phyloP scores from a whole-genome alignment of 495 filamentous ascomycete species.

The Geoglossum glabrum region DNA sequence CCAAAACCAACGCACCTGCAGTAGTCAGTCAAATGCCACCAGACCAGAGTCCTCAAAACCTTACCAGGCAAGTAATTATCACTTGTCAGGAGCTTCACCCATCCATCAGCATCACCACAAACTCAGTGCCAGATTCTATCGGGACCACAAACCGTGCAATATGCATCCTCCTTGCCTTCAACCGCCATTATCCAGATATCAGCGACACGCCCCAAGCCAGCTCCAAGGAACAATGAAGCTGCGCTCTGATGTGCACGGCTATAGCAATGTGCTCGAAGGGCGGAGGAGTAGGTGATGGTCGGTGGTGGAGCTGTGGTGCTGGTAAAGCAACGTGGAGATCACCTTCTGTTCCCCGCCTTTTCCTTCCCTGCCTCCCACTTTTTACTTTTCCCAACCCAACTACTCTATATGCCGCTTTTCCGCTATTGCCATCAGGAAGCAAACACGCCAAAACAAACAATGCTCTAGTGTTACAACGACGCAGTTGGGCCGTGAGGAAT shows the following conservation, averaged over 20 bases:
- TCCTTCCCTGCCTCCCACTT: not conserved
- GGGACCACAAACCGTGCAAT: slow-evolving; percentile 30
- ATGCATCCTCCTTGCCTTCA: slow-evolving; percentile 25
- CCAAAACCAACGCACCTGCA: slow-evolving; percentile 76
- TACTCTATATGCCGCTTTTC: no score
- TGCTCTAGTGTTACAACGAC: not conserved
- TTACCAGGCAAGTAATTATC: slow-evolving; percentile 81
- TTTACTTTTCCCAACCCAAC: not conserved
- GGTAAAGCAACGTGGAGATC: not conserved
- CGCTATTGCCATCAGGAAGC: not conserved
- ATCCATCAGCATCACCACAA: slow-evolving; percentile 11
- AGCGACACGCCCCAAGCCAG: not conserved
- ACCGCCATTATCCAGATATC: slow-evolving; percentile 14
- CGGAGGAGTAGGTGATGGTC: not conserved
- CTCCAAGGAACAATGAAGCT: not conserved
- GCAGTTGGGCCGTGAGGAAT: not conserved
- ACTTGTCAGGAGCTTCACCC: slow-evolving; percentile 59
- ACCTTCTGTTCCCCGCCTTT: not conserved
- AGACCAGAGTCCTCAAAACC: slow-evolving; percentile 9
- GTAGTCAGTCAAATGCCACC: slow-evolving; percentile 9
- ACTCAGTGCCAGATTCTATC: slow-evolving; percentile 1
- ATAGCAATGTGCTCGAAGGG: not conserved
- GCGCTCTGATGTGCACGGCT: not conserved
- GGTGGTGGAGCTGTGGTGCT: not conserved
- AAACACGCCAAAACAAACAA: not conserved